These are phyloP conservation scores for Chionographis japonica DNA, from an alignment of 106 monocot species.

Conservation along the genomic window DNA sequence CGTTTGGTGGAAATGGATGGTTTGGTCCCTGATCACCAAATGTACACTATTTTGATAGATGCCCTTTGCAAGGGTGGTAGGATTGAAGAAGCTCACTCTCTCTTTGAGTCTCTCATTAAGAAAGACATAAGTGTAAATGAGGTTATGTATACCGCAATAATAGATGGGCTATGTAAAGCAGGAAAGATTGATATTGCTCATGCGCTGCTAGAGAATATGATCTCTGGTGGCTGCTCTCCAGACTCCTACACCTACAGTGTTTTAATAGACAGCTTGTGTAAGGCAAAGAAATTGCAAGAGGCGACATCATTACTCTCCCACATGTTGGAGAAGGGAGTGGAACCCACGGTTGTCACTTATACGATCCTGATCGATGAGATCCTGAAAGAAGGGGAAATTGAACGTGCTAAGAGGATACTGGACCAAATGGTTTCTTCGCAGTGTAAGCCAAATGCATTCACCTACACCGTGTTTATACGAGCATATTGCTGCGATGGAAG, in stretches of 20 bases:
- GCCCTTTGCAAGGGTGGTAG: constrained; percentile 49
- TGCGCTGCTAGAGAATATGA: constrained; percentile 39
- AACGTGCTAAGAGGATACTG: constrained; percentile 29
- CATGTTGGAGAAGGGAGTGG: constrained; percentile 39
- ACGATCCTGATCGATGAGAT: constrained; percentile 45
- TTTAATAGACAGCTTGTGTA: constrained; percentile 44
- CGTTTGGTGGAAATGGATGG: constrained; percentile 31
- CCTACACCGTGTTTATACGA: constrained; percentile 43
- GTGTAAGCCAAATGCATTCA: constrained; percentile 43
- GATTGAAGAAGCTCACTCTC: constrained; percentile 35
- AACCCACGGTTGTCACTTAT: constrained; percentile 43
- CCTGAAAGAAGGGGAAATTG: constrained; percentile 33
- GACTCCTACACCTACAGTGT: constrained; percentile 40
- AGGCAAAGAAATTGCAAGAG: constrained; percentile 35
- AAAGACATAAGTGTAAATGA: constrained; percentile 30
- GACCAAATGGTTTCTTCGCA: constrained; percentile 50
- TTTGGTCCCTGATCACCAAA: constrained; percentile 39
- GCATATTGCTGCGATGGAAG: constrained; percentile 37
- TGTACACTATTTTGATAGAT: constrained; percentile 43
- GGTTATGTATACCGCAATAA: constrained; percentile 44
- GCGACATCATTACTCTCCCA: constrained; percentile 30
- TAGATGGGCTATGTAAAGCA: constrained; percentile 55
- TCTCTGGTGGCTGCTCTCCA: constrained; percentile 11
- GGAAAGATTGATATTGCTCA: constrained; percentile 44
- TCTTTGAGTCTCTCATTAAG: constrained; percentile 29